Conservation (phyloP, 73 alveolate genomes). For the Paramecium sexaurelia region DNA sequence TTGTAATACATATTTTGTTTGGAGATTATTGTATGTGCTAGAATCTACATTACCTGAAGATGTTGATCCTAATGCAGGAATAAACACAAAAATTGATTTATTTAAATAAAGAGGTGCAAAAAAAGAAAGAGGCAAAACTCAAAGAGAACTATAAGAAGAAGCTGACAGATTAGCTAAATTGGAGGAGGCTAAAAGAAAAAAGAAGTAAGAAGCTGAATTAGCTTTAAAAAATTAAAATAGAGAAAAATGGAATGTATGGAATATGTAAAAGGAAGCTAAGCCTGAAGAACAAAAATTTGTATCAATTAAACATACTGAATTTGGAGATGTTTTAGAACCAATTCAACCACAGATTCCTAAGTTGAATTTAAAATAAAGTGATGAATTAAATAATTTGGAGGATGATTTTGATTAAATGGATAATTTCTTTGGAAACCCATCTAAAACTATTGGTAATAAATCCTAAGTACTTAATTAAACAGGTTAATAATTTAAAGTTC, state of each 20-base stretch:
- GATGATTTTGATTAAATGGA: constrained; percentile 43
- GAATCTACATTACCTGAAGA: constrained; percentile 10
- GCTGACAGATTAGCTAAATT: neutral
- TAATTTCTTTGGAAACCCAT: neutral
- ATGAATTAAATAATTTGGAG: constrained; percentile 14
- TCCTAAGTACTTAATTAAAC: neutral
- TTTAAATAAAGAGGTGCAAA: neutral
- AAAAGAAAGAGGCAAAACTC: neutral
- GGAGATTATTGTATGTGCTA: constrained; percentile 29
- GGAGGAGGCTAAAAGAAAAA: neutral
- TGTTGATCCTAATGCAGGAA: constrained; percentile 41
- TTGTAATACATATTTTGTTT: constrained; percentile 23
- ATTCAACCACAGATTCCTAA: neutral
- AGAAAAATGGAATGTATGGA: constrained; percentile 60
- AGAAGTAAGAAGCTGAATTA: neutral
- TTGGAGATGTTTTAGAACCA: neutral
- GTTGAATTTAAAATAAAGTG: neutral
- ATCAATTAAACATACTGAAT: constrained; percentile 29
- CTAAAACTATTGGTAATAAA: neutral
- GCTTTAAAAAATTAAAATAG: neutral
- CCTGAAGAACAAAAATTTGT: constrained; percentile 47
- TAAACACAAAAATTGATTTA: constrained; percentile 20
- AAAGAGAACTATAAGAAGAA: neutral
- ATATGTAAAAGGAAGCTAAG: constrained; percentile 32
- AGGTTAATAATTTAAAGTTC: neutral